These are phyloP conservation scores for Buxus sempervirens DNA, from an alignment of 164 flowering plant genomes.

Conservation along the genomic window DNA sequence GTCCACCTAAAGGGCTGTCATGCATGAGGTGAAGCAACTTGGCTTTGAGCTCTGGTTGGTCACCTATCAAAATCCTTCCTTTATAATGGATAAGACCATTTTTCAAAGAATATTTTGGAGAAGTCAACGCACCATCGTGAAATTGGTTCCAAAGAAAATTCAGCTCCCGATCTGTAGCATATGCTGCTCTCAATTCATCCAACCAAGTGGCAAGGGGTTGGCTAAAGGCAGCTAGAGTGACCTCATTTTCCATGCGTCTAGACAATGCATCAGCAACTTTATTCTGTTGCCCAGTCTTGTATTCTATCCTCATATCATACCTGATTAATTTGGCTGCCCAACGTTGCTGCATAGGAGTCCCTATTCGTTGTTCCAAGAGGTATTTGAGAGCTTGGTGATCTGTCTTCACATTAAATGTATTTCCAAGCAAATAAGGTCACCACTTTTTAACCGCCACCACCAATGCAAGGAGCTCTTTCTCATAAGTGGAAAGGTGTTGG, in stretches of 20 bases:
- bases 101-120: neutral
- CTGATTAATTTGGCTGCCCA: slow-evolving; percentile 5
- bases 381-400: slow-evolving; percentile 5
- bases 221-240: too few relatives aligned
- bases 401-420: neutral
- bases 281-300: neutral
- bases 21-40: too few relatives aligned
- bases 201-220: too few relatives aligned
- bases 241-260: neutral
- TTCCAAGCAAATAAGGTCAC: neutral
- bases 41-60: neutral
- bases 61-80: neutral
- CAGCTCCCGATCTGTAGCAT: too few relatives aligned
- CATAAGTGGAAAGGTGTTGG: neutral
- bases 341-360: neutral
- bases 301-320: neutral
- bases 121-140: too few relatives aligned
- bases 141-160: too few relatives aligned
- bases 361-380: neutral
- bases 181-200: too few relatives aligned
- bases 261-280: slow-evolving; percentile 1
- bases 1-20: too few relatives aligned
- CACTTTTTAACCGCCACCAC: slow-evolving; percentile 3
- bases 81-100: neutral
- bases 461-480: slow-evolving; percentile 1